Percentiles rank a stretch among this genome's conserved stretches.
Conservation (phyloP, 805 yeast genomes). For the Saturnispora gosingensis region DNA sequence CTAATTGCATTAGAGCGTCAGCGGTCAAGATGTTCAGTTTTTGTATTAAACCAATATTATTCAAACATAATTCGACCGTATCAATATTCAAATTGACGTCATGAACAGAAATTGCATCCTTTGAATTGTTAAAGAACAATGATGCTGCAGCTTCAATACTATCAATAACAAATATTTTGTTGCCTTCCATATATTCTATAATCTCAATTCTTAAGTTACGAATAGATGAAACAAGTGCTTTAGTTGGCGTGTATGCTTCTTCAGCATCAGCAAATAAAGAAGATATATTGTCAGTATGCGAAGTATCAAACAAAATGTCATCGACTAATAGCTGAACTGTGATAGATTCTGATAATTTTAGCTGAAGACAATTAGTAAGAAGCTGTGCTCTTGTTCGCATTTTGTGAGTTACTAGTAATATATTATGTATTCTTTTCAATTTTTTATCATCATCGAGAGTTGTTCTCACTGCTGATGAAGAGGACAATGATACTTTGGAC, state of each 20-base stretch:
- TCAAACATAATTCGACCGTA: constrained; percentile 10
- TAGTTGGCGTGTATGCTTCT: constrained; percentile 9
- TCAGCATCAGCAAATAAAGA: constrained; percentile 16
- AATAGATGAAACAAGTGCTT: constrained; percentile 13
- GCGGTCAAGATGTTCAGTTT: neutral
- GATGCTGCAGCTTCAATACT: constrained; percentile 11
- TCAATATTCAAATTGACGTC: constrained; percentile 3
- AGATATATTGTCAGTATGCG: constrained; percentile 18
- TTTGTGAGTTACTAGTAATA: constrained; percentile 15
- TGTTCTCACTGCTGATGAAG: neutral
- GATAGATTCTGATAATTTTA: constrained; percentile 13
- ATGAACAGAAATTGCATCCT: constrained; percentile 7
- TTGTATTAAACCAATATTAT: constrained; percentile 4
- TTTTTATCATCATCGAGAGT: neutral
- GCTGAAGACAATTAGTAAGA: constrained; percentile 13
- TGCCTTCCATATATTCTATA: constrained; percentile 6
- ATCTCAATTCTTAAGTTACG: constrained; percentile 19
- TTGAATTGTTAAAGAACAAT: constrained; percentile 6
- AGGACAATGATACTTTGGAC: neutral
- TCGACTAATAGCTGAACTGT: constrained; percentile 13
- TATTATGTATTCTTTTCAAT: neutral
- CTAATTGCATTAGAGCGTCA: neutral
- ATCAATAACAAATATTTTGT: constrained; percentile 15
- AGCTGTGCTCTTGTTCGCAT: constrained; percentile 20
- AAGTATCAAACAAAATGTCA: constrained; percentile 22